Percentiles rank a stretch among this genome's conserved stretches.
Conservation (phyloP, 1,284 basidiomycete species). For the Peniophora sp. region DNA sequence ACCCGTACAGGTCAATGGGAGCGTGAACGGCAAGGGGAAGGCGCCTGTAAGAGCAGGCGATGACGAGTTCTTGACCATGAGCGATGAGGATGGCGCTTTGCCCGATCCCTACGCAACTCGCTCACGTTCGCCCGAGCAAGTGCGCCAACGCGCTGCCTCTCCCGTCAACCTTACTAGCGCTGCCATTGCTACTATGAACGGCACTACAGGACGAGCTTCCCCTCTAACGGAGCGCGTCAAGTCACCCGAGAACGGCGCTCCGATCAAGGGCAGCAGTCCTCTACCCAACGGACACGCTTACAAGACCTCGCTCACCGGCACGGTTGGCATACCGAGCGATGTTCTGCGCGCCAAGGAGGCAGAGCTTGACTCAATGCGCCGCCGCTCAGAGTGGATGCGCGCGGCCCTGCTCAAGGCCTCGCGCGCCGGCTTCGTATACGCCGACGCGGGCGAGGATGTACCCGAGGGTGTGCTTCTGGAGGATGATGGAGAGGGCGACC, state of each 20-base stretch:
- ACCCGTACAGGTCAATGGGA: neutral
- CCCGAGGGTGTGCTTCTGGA: conserved; percentile 25
- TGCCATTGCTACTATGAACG: conserved; percentile 39
- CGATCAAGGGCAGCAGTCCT: conserved; percentile 15
- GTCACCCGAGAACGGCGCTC: conserved; percentile 5
- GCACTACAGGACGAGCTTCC: conserved; percentile 36
- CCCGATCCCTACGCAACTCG: conserved; percentile 31
- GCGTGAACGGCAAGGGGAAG: conserved; percentile 34
- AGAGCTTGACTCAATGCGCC: conserved; percentile 73
- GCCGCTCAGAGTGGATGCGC: conserved; percentile 83
- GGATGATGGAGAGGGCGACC: conserved; percentile 12
- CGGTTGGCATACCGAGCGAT: conserved; percentile 56
- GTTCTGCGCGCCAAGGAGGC: conserved; percentile 67
- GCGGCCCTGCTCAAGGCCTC: conserved; percentile 74
- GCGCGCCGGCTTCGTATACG: conserved; percentile 76
- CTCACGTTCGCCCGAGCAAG: conserved; percentile 44
- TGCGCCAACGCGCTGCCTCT: conserved; percentile 45
- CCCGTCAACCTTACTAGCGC: conserved; percentile 49
- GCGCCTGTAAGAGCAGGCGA: conserved; percentile 50
- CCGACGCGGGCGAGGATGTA: conserved; percentile 28
- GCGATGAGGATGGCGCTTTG: conserved; percentile 10
- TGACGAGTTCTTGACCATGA: conserved; percentile 33
- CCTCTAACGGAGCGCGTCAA: conserved; percentile 47
- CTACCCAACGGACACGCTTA: conserved; percentile 36
- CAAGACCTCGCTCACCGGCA: conserved; percentile 34